These are phyloP conservation scores for Arachnopeziza araneosa DNA, from an alignment of 2,329 filamentous ascomycete species.

Conservation along the genomic window DNA sequence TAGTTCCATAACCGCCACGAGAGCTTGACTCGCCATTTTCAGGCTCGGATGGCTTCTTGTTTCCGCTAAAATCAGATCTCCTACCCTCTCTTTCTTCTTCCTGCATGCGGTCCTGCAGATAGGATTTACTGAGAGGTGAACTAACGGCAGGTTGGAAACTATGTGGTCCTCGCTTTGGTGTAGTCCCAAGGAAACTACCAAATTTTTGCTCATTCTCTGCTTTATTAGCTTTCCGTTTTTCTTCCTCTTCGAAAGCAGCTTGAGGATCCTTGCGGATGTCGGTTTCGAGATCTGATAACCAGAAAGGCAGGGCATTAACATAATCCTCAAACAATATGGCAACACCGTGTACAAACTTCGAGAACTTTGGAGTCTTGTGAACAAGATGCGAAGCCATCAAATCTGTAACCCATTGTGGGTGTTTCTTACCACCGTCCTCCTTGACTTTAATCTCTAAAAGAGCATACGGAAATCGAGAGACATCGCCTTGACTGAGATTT, in stretches of 20 bases:
- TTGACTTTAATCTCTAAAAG: conserved; percentile 89
- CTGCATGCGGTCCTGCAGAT: conserved; percentile 50
- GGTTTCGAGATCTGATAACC: conserved; percentile 84
- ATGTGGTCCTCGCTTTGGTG: conserved; percentile 25
- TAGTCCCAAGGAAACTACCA: conserved; percentile 72
- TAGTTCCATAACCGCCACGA: conserved; percentile 44
- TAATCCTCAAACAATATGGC: conserved; percentile 91
- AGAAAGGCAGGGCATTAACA: conserved; percentile 94
- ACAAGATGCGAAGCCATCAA: conserved; percentile 90
- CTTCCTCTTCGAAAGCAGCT: conserved; percentile 84
- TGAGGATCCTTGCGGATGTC: conserved; percentile 94
- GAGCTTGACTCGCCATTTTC: conserved; percentile 29
- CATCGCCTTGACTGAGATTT: conserved; percentile 82
- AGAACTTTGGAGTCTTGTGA: conserved; percentile 83
- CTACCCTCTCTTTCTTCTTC: conserved; percentile 34
- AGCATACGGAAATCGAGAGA: conserved; percentile 84
- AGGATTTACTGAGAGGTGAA: conserved; percentile 65
- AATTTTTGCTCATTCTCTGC: conserved; percentile 86
- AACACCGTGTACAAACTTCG: conserved; percentile 93
- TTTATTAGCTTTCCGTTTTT: conserved; percentile 72
- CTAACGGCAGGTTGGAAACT: conserved; percentile 55
- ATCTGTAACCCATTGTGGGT: conserved; percentile 82
- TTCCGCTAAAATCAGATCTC: conserved; percentile 28
- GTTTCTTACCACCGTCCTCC: conserved; percentile 58
- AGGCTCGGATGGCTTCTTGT: conserved; percentile 12